Conservation (phyloP, 2,329 filamentous ascomycete genomes). For the Verruconis gallopava region DNA sequence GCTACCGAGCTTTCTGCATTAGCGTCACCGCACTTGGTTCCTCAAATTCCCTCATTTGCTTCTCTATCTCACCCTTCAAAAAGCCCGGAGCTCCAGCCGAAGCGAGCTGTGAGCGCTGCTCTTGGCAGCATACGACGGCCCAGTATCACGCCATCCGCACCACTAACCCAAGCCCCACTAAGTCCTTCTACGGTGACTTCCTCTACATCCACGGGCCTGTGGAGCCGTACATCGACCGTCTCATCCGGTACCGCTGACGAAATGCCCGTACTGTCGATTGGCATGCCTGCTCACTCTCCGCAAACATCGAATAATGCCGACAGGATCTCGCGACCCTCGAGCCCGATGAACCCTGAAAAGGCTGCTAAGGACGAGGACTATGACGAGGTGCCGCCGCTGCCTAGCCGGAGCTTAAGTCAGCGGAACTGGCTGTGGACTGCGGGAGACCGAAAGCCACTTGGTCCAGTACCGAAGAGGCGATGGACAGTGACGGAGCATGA, state of each 20-base stretch:
- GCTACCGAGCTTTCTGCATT: conserved; percentile 22
- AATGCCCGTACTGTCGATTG: conserved; percentile 1
- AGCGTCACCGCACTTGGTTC: conserved; percentile 20
- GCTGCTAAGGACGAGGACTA: conserved; percentile 13
- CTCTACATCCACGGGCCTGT: conserved; percentile 23
- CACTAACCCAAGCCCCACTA: conserved; percentile 14
- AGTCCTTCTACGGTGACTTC: conserved; percentile 15
- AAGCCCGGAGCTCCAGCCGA: conserved; percentile 15
- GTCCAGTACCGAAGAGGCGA: conserved; percentile 27
- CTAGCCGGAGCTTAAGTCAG: conserved; percentile 15
- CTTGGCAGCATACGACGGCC: conserved; percentile 28
- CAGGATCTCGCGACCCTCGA: conserved; percentile 5
- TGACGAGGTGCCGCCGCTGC: conserved; percentile 19
- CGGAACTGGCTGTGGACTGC: conserved; percentile 7
- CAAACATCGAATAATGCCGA: conserved; percentile 8
- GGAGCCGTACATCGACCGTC: conserved; percentile 22
- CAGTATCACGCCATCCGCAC: conserved; percentile 17
- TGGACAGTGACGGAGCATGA: conserved; percentile 28
- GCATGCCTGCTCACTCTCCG: conserved; percentile 4
- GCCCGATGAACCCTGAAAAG: conserved; percentile 11
- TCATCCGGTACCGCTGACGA: conserved; percentile 9
- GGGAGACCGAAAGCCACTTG: conserved; percentile 10
- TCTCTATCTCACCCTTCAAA: conserved; percentile 14
- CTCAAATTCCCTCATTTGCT: conserved; percentile 8
- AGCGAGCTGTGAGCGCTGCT: conserved; percentile 22